These are phyloP conservation scores for Piromyces sp. DNA, from an alignment of 192 early-diverging fungal genomes.

Conservation along the genomic window DNA sequence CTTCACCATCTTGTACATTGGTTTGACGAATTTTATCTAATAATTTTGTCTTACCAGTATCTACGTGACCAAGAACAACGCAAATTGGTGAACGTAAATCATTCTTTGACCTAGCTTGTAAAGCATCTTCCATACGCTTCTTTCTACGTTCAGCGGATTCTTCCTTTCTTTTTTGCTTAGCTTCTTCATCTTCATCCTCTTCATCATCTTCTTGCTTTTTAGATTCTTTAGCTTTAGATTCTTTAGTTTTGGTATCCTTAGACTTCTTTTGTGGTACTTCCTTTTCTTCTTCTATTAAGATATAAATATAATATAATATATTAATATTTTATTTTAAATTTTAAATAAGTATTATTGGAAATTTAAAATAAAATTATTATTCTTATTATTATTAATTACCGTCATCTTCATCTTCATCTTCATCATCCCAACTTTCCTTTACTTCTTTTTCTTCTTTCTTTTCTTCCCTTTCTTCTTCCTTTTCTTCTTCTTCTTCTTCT, in stretches of 20 bases:
- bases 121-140: slow-evolving; percentile 51
- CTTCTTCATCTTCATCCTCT: slow-evolving; percentile 19
- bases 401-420: slow-evolving; percentile 13
- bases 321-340: no score
- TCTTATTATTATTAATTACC: no score
- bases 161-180: slow-evolving; percentile 40
- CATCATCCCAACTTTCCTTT: slow-evolving; percentile 14
- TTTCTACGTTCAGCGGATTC: slow-evolving; percentile 57
- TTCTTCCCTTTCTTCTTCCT: slow-evolving; percentile 9
- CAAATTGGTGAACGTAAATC: slow-evolving; percentile 92
- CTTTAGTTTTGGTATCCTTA: no score
- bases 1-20: slow-evolving; percentile 97
- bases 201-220: slow-evolving; percentile 15
- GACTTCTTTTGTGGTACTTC: slow-evolving; percentile 16
- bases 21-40: slow-evolving; percentile 98
- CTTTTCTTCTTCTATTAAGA: slow-evolving; percentile 8
- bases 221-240: slow-evolving; percentile 5
- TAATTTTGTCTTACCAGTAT: slow-evolving; percentile 88
- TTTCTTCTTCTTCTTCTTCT: slow-evolving; percentile 14
- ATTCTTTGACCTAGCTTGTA: slow-evolving; percentile 69
- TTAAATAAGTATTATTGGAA: no score
- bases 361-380: no score
- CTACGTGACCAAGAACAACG: slow-evolving; percentile 97
- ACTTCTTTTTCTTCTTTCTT: slow-evolving; percentile 2
- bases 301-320: no score